Evolutionary conservation across 2,329 filamentous ascomycete genomes (phyloP), one percentile per base, ranked within the genome.

Genomic region (Byssoonygena ceratinophila): DNA sequence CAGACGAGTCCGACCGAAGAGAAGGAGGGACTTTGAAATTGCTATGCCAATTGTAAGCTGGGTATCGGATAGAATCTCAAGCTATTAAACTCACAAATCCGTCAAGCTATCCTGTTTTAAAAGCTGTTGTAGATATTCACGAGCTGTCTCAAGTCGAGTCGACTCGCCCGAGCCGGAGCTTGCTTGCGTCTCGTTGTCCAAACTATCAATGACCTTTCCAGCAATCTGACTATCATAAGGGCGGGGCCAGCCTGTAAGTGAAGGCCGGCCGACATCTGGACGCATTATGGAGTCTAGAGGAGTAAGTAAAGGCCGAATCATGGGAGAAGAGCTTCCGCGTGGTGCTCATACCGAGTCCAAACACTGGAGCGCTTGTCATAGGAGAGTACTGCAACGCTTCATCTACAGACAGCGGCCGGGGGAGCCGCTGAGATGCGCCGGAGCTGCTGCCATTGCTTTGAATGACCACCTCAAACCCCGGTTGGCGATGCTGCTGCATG

Each of bases 61-160:
- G 20, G 4, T 11, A 23, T 6, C 31, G 8, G 16, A 34, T 16
- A 14, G 34, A 52, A 12, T 22, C 6, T 27, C 11, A 43, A 45
- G 43, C 32, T 29, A 25, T 14, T 12, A 34, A 36, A 16, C 31
- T 4, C 49, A 47, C 53, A 54, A 55, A 27, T 51, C 32, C 23
- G 52, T 56, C 23, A 56, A 32, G 16, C 16, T 43, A 23, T 55
- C 55, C 20, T 53, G 32, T 5, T 16, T 46, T 23, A 96, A 68
- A 37, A 94, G 77, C 57, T 83, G 81, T 53, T 87, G 79, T 27
- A 96, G 74, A 65, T 91, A 83, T 60, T 84, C 78, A 43, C 90
- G 75, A 9, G 82, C 84, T 59, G 83, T 81, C 59, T 86, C 83
- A 44, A 90, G 72, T 57, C 81, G 79, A 63, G 79, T 78, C 18